Evolutionary conservation across 208 protist species (phyloP), one percentile per base, ranked within the genome.

Genomic region (Crithidia acanthocephali): DNA sequence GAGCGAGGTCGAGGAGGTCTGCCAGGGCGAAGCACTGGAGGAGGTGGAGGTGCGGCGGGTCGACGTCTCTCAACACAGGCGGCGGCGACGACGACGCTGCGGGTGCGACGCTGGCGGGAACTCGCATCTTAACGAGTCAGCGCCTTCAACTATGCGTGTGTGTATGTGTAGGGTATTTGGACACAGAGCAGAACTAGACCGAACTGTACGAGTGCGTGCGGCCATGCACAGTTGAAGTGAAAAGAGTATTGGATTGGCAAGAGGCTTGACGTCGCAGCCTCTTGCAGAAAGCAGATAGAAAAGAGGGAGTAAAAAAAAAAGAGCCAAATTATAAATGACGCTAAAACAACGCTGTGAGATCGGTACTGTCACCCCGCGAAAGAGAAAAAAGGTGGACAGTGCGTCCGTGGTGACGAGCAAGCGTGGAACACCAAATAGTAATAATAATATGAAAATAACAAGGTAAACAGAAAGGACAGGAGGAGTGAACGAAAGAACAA

Each of bases 11-110:
- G 9, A 78, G 59, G 1, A 78, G 65, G 40, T 78, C 72, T 23
- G 58, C 64, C 18, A 78, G 45, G 7, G 72, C 72, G 47, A 68
- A 68, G 59, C n/a, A 72, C 3, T 52, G 59, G 2, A 78, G 57
- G 18, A 72, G 65, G 18, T 48, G 37, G 8, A 23, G 53, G 3
- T 62, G 72, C 33, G 18, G 55, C 22, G 4, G 40, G 35, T 35
- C 33, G n/a, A 45, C 23, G 18, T 28, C 8, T 30, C 32, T 28
- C 56, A 61, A 32, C 22, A 8, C 5, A 2, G 56, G 56, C 25
- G 56, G 56, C 23, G 56, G 42, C 18, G 53, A 16, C 33, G 30
- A 22, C 35, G 10, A 3, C 18, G 3, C 20, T 16, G 2, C 22
- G 2, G 56, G 5, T 16, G 56, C 32, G 15, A 11, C 5, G 18